Evolutionary conservation across 257 asterid genomes (phyloP).

Genomic region (Paraleonurus japonicus): DNA sequence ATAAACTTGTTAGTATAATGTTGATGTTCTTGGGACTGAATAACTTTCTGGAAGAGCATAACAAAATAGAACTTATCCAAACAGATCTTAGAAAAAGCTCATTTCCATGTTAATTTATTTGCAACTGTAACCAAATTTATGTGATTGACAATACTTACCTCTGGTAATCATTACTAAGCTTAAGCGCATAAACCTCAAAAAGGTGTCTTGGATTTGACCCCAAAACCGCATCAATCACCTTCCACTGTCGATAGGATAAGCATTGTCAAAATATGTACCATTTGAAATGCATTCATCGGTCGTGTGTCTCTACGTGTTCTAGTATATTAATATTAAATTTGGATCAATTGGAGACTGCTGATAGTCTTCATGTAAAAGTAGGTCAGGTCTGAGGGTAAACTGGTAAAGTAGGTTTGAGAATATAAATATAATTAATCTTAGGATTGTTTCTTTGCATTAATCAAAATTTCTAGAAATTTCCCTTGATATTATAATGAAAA

Average conservation of each 20-base stretch:
- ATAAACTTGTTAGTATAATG: constrained; percentile 1
- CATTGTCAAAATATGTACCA: constrained; percentile 25
- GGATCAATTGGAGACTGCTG: constrained; percentile 24
- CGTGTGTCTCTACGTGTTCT: background rate
- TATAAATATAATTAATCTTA: constrained; percentile 9
- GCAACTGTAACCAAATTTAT: background rate
- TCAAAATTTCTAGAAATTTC: background rate
- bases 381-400: constrained; percentile 2
- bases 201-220: constrained; percentile 91
- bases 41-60: constrained; percentile 2
- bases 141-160: constrained; percentile 51
- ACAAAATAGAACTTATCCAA: background rate
- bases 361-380: constrained; percentile 13
- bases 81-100: background rate
- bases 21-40: background rate
- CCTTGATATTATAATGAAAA: constrained; percentile 1
- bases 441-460: constrained; percentile 17
- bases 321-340: constrained; percentile 1
- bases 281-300: background rate
- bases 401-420: background rate
- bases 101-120: background rate
- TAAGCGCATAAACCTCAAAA: constrained; percentile 86
- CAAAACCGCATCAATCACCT: constrained; percentile 66
- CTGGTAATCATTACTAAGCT: constrained; percentile 63
- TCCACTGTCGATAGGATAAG: constrained; percentile 62